A percentile compares a stretch with the other conserved stretches of the same genome.
These are phyloP conservation scores for Mallotus japonicus DNA, from an alignment of 441 rosid species.

Conservation along the genomic window DNA sequence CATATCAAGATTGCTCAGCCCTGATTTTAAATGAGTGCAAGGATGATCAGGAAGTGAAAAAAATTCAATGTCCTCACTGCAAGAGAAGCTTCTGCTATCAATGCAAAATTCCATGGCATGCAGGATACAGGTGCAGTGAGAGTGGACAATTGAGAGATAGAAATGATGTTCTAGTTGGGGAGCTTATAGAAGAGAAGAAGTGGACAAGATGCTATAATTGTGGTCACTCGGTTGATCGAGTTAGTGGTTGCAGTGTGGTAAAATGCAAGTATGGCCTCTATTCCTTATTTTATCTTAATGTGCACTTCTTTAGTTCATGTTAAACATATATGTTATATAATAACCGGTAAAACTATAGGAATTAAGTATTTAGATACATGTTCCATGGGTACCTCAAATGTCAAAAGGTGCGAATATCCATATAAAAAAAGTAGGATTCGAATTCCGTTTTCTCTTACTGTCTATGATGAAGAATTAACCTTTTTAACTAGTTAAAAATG, in stretches of 20 bases:
- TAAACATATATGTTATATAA: too few relatives aligned
- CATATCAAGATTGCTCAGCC: slow-evolving; percentile 26
- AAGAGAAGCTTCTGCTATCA: slow-evolving; percentile 29
- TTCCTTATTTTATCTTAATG: too few relatives aligned
- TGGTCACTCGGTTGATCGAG: slow-evolving; percentile 33
- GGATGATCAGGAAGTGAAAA: slow-evolving; percentile 18
- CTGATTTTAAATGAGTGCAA: slow-evolving; percentile 30
- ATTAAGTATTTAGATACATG: too few relatives aligned
- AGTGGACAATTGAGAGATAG: slow-evolving; percentile 23
- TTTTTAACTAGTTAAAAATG: too few relatives aligned
- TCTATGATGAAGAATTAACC: too few relatives aligned
- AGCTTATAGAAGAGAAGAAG: slow-evolving; percentile 22
- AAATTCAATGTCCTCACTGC: slow-evolving; percentile 28
- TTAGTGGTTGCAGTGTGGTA: slow-evolving; percentile 24
- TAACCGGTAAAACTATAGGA: too few relatives aligned
- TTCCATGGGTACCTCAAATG: too few relatives aligned
- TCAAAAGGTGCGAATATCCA: too few relatives aligned
- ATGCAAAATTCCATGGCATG: slow-evolving; percentile 35
- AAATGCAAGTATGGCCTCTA: slow-evolving; percentile 25
- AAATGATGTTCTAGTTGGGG: slow-evolving; percentile 28
- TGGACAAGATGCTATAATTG: slow-evolving; percentile 35
- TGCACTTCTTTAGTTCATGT: not conserved
- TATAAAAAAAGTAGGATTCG: too few relatives aligned
- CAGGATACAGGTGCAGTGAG: slow-evolving; percentile 30
- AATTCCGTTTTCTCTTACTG: too few relatives aligned